Conservation (phyloP, 2,329 filamentous ascomycete genomes). For the Emericellopsis atlantica region DNA sequence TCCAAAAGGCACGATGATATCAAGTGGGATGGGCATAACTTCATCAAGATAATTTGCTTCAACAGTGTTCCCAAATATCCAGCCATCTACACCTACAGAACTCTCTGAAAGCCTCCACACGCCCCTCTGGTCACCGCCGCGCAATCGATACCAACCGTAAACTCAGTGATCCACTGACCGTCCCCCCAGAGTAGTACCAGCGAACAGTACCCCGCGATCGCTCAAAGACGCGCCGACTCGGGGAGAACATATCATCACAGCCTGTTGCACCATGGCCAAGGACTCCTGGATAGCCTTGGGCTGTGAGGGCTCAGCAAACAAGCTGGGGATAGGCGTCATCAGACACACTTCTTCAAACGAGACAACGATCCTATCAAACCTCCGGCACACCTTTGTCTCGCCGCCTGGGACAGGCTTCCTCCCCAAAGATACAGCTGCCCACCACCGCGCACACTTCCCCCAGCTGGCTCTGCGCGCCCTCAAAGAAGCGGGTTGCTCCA, state of each 20-base stretch:
- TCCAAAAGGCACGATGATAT: too few species aligned
- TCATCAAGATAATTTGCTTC: too few species aligned
- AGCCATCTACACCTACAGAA: too few species aligned
- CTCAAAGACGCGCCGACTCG: too few species aligned
- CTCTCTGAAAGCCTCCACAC: too few species aligned
- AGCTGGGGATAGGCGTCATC: slow-evolving; percentile 89
- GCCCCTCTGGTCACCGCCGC: too few species aligned
- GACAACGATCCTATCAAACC: slow-evolving; percentile 70
- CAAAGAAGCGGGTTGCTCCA: slow-evolving; percentile 46
- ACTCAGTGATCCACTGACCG: too few species aligned
- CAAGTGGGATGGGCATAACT: too few species aligned
- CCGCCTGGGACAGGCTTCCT: slow-evolving; percentile 91
- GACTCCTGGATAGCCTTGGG: slow-evolving; percentile 40
- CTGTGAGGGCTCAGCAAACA: slow-evolving; percentile 91
- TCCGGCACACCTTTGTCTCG: slow-evolving; percentile 86
- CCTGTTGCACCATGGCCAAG: slow-evolving; percentile 16
- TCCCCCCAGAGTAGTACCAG: too few species aligned
- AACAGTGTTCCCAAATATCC: too few species aligned
- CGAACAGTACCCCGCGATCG: too few species aligned
- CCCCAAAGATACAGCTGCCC: slow-evolving; percentile 87
- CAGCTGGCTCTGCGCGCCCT: slow-evolving; percentile 70
- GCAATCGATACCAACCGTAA: too few species aligned
- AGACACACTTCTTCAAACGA: slow-evolving; percentile 47
- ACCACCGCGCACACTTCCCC: slow-evolving; percentile 81
- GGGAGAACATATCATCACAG: background rate